phyloP scores from a whole-genome alignment of 495 filamentous ascomycete species.

The Choiromyces venosus region DNA sequence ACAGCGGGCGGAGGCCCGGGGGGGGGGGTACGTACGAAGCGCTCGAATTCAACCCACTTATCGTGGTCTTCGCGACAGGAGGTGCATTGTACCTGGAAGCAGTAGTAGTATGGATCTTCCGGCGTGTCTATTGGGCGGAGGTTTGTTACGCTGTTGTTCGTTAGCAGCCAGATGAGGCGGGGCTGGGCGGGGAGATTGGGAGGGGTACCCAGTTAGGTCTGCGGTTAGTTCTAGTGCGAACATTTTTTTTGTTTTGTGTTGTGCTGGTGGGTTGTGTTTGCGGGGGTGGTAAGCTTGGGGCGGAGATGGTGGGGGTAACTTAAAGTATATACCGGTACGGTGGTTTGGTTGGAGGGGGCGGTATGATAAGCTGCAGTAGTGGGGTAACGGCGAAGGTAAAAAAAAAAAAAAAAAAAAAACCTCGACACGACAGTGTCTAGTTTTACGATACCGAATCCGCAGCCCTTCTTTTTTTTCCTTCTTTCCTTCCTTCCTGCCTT shows the following conservation, averaged over 20 bases:
- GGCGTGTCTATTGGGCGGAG: constrained; percentile 76
- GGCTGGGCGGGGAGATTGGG: background rate
- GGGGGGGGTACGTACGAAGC: constrained; percentile 61
- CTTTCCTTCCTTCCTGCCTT: too few relatives aligned
- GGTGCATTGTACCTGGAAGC: constrained; percentile 92
- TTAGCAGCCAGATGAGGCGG: constrained; percentile 16
- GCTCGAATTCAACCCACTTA: constrained; percentile 78
- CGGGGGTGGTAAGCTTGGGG: background rate
- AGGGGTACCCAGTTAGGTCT: constrained; percentile 62
- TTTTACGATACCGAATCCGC: too few relatives aligned
- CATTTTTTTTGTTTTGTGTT: constrained; percentile 49
- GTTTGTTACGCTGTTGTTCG: constrained; percentile 66
- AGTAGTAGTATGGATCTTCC: constrained; percentile 83
- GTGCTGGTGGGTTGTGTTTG: background rate
- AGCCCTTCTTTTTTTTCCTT: too few relatives aligned
- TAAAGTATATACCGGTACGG: too few relatives aligned
- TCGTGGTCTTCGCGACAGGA: constrained; percentile 87
- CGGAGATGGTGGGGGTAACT: background rate
- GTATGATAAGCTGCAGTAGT: constrained; percentile 9
- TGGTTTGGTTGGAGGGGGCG: too few relatives aligned
- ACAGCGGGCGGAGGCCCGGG: background rate
- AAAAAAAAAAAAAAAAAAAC: constrained; percentile 5
- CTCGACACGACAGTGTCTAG: background rate
- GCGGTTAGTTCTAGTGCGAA: constrained; percentile 71
- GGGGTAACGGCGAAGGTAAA: too few relatives aligned